Evolutionary conservation across 2,329 filamentous ascomycete species (phyloP).

Genomic region (Penicillium freii): DNA sequence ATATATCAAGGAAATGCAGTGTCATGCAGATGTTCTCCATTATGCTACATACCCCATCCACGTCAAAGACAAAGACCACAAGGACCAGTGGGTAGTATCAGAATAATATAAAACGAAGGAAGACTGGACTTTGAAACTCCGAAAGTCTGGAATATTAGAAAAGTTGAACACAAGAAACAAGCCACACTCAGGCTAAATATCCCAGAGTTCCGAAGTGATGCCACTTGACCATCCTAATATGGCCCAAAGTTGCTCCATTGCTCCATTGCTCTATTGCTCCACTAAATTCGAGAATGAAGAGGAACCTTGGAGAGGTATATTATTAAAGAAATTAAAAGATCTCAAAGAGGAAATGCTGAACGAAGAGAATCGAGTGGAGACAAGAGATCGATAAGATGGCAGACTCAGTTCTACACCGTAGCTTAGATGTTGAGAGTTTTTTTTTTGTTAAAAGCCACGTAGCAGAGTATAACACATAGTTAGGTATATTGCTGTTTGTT

Average conservation of each 20-base stretch:
- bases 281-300: neutral
- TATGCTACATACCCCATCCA: neutral
- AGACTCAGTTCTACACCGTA: constrained; percentile 14
- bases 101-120: neutral
- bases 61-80: neutral
- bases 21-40: constrained; percentile 4
- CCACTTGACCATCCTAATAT: neutral
- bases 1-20: neutral
- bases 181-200: neutral
- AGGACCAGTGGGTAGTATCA: neutral
- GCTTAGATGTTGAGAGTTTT: neutral
- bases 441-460: neutral
- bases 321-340: neutral
- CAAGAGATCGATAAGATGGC: constrained; percentile 12
- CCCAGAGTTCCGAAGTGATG: constrained; percentile 1
- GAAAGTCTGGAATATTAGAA: neutral
- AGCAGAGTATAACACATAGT: neutral
- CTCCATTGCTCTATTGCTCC: neutral
- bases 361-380: neutral
- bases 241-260: neutral
- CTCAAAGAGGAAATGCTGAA: neutral
- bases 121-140: neutral
- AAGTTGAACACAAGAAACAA: neutral
- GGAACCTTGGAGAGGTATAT: neutral
- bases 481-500: neutral